phyloP scores from a whole-genome alignment of 2,329 filamentous ascomycete genomes.

The Phyllosticta paracitricarpa region DNA sequence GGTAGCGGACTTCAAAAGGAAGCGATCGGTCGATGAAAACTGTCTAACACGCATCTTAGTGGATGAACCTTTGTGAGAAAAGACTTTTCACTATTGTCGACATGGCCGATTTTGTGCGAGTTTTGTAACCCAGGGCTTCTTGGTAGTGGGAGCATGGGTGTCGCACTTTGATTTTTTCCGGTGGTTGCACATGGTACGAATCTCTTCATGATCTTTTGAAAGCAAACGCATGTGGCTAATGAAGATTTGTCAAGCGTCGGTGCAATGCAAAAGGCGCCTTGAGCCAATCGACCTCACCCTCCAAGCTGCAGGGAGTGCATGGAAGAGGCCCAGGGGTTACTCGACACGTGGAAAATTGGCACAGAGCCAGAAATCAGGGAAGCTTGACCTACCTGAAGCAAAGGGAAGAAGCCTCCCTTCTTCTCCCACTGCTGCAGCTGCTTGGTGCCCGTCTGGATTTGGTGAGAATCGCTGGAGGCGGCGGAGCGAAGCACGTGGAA shows the following conservation, averaged over 20 bases:
- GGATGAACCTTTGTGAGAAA: neutral
- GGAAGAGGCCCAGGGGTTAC: neutral
- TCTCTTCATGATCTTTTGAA: neutral
- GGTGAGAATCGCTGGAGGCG: constrained; percentile 36
- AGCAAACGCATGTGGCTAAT: neutral
- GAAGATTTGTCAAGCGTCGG: neutral
- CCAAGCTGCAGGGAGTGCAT: neutral
- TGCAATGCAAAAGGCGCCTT: neutral
- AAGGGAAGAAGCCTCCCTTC: constrained; percentile 36
- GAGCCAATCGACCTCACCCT: neutral
- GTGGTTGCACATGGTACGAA: too few species aligned
- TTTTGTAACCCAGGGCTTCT: neutral
- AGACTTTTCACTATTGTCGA: neutral
- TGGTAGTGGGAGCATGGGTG: neutral
- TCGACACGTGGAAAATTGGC: neutral
- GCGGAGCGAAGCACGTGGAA: constrained; percentile 40
- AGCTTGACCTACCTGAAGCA: constrained; percentile 30
- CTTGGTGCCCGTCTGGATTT: constrained; percentile 43
- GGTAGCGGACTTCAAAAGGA: constrained; percentile 69
- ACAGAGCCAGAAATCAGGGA: neutral
- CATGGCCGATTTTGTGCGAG: neutral
- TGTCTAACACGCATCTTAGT: constrained; percentile 40
- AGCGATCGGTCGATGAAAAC: constrained; percentile 73
- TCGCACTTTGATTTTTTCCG: neutral
- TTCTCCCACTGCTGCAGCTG: constrained; percentile 44